Percentiles rank a stretch among this genome's conserved stretches.
Conservation (phyloP, 1,139 yeast species). For the Debaryomycetaceae sp. region DNA sequence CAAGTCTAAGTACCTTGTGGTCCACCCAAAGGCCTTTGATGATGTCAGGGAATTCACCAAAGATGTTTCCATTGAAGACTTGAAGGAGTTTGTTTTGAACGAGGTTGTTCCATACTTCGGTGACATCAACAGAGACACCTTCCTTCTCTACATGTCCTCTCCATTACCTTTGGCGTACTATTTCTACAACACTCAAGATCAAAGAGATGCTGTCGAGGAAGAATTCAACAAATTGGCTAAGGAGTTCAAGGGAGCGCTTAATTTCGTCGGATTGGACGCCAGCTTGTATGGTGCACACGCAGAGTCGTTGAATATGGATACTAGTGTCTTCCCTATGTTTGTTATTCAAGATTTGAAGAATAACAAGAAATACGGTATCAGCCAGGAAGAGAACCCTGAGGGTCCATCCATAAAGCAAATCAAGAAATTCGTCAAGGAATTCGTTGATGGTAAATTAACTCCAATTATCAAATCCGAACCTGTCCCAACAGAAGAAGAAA, state of each 20-base stretch:
- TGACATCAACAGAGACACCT: slow-evolving; percentile 82
- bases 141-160: slow-evolving; percentile 68
- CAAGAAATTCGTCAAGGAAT: slow-evolving; percentile 61
- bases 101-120: slow-evolving; percentile 88
- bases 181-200: slow-evolving; percentile 70
- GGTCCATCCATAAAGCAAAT: slow-evolving; percentile 43
- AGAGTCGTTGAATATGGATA: slow-evolving; percentile 76
- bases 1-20: slow-evolving; percentile 29
- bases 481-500: slow-evolving; percentile 64
- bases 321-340: slow-evolving; percentile 82
- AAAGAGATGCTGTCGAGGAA: slow-evolving; percentile 54
- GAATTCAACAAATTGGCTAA: slow-evolving; percentile 64
- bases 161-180: slow-evolving; percentile 82
- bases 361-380: slow-evolving; percentile 75
- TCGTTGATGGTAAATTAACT: slow-evolving; percentile 57
- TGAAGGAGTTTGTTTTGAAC: slow-evolving; percentile 55
- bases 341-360: slow-evolving; percentile 71
- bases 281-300: slow-evolving; percentile 83
- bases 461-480: slow-evolving; percentile 85
- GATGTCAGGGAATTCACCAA: slow-evolving; percentile 26
- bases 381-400: slow-evolving; percentile 39
- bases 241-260: slow-evolving; percentile 73
- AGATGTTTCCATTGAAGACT: slow-evolving; percentile 23
- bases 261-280: slow-evolving; percentile 89
- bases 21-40: slow-evolving; percentile 34